Conservation (phyloP, 176 grass and related monocot genomes). For the Eleusine coracana region DNA sequence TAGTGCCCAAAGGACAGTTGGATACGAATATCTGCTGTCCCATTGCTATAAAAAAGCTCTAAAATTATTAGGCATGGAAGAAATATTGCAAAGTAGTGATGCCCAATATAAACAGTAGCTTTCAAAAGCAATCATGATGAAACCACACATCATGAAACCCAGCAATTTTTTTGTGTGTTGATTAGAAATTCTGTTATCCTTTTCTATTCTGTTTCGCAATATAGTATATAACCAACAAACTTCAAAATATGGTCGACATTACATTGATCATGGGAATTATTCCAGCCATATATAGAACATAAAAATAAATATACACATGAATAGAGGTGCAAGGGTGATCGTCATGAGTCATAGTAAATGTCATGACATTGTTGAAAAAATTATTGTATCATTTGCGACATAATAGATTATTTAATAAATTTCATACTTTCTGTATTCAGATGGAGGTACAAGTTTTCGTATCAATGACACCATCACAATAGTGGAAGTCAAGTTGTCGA, state of each 20-base stretch:
- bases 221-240: neutral
- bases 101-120: neutral
- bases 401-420: conserved; percentile 31
- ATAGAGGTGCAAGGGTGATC: conserved; percentile 8
- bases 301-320: neutral
- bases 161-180: neutral
- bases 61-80: neutral
- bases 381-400: conserved; percentile 15
- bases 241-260: neutral
- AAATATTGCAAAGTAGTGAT: neutral
- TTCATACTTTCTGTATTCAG: conserved; percentile 94
- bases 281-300: neutral
- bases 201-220: neutral
- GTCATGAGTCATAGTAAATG: conserved; percentile 5
- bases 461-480: conserved; percentile 96
- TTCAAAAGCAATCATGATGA: neutral
- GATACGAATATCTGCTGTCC: neutral
- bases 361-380: neutral
- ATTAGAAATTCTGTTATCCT: conserved; percentile 9
- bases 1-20: neutral
- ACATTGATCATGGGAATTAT: neutral
- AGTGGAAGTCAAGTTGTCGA: conserved; percentile 95
- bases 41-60: neutral
- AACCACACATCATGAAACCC: neutral
- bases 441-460: conserved; percentile 85